These are phyloP conservation scores for Solanum chacoense DNA, from an alignment of 305 asterid species.

Conservation along the genomic window DNA sequence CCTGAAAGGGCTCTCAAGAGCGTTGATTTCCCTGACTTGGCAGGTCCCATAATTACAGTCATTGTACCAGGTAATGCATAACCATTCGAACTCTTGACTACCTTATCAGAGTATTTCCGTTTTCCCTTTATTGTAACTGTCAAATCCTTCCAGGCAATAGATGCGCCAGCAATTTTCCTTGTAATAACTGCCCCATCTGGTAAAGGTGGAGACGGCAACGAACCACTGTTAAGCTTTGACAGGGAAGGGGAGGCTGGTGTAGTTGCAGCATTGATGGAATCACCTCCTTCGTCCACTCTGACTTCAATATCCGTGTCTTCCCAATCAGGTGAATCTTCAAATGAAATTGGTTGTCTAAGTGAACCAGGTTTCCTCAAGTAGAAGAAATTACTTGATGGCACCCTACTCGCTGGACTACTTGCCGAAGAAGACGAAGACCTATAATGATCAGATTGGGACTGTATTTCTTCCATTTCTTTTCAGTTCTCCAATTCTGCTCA, in stretches of 20 bases:
- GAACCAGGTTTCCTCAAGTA: constrained; percentile 90
- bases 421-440: constrained; percentile 96
- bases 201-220: constrained; percentile 79
- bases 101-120: constrained; percentile 83
- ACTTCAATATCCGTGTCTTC: constrained; percentile 82
- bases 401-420: constrained; percentile 88
- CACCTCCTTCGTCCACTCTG: constrained; percentile 77
- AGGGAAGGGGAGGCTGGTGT: constrained; percentile 83
- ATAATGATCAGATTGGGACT: constrained; percentile 86
- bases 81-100: constrained; percentile 87
- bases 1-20: constrained; percentile 96
- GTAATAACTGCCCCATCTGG: constrained; percentile 62
- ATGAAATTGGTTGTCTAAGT: constrained; percentile 80
- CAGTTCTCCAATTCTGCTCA: not conserved
- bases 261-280: constrained; percentile 70
- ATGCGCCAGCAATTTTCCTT: constrained; percentile 78
- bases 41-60: constrained; percentile 99
- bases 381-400: constrained; percentile 93
- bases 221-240: constrained; percentile 80
- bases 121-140: constrained; percentile 90
- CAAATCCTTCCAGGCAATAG: constrained; percentile 94
- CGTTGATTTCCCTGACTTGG: constrained; percentile 96
- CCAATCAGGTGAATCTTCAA: constrained; percentile 98
- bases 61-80: constrained; percentile 94
- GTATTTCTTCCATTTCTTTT: constrained; percentile 88